A percentile compares a stretch with the other conserved stretches of the same genome.
phyloP scores from a whole-genome alignment of 2,329 filamentous ascomycete genomes.

The Didymella sp. region DNA sequence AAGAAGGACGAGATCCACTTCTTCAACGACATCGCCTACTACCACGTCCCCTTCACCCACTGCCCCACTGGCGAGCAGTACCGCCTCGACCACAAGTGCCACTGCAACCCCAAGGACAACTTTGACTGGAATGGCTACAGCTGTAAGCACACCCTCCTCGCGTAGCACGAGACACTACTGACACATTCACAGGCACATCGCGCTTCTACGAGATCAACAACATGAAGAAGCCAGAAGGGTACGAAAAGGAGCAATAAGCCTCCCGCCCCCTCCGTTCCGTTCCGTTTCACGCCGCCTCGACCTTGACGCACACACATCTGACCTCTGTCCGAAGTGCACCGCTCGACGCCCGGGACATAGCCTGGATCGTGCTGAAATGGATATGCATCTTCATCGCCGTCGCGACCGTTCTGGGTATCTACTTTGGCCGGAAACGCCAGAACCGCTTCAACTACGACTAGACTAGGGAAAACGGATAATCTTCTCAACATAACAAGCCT shows the following conservation, averaged over 20 bases:
- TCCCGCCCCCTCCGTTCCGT: constrained; percentile 12
- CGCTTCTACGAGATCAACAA: constrained; percentile 85
- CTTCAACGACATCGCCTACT: constrained; percentile 99
- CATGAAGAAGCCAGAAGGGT: constrained; percentile 83
- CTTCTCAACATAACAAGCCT: constrained; percentile 3
- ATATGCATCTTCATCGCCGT: constrained; percentile 1
- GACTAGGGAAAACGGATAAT: constrained; percentile 7
- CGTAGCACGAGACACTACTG: constrained; percentile 16
- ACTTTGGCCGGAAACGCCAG: constrained; percentile 12
- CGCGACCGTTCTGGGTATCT: constrained; percentile 7
- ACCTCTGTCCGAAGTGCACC: constrained; percentile 19
- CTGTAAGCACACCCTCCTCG: constrained; percentile 66
- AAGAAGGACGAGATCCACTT: constrained; percentile 96
- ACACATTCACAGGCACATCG: constrained; percentile 74
- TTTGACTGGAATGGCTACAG: constrained; percentile 99
- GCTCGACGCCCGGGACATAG: constrained; percentile 6
- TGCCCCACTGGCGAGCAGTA: constrained; percentile 91
- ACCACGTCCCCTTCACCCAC: constrained; percentile 96
- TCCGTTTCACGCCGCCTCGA: constrained; percentile 8
- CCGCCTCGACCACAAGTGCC: constrained; percentile 84
- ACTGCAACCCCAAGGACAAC: constrained; percentile 95
- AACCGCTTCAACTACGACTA: constrained; percentile 21
- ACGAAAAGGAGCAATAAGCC: constrained; percentile 69
- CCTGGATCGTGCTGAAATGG: constrained; percentile 5
- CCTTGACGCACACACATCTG: constrained; percentile 30